Base-by-base conservation (phyloP, 2,329 filamentous ascomycete genomes). In the Verticillium longisporum region DNA sequence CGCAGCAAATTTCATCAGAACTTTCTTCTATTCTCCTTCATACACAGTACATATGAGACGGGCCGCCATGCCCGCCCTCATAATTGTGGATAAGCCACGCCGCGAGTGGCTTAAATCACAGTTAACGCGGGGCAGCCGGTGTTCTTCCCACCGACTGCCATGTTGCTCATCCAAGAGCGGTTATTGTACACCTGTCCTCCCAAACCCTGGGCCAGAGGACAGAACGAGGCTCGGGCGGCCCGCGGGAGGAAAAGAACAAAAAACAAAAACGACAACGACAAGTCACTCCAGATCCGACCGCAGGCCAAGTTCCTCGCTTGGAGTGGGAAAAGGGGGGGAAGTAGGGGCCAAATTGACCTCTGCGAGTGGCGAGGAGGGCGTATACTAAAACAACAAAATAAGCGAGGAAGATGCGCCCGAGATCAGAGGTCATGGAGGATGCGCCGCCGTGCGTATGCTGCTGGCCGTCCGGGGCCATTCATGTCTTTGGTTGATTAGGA, bases 401-500 rank as follows among this genome's bases (percentile, higher is more conserved):
- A 64, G 58, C 61, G 63, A 59, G 57, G 55, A 57, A 62, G 57
- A 41, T 31, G 10, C 56, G 61, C 58, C 62, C 57, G 58, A 60
- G 63, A 57, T 57, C 58, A 56, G 57, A 34, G 53, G 60, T 50
- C 26, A 53, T 58, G 32, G 32, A 45, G 60, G 62, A 61, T 64
- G 56, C 56, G 38, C 58, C 61, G 33, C 41, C 37, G 58, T 60
- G 62, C 61, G 58, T 61, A 50, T 57, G 45, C 45, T 53, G 61
- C 58, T 53, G 57, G 60, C 57, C 58, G 60, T 63, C 58, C 33
- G 60, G 59, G 60, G 63, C 59, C 60, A 61, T 61, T 61, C 64
- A 61, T 62, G 62, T 59, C 62, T 63, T 60, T 45, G 62, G 61
- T 63, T 60, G 63, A 62, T 61, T 61, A 63, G 62, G 66, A 68